These are phyloP conservation scores for Chloranthus sessilifolius DNA, from an alignment of 164 flowering plant genomes.

Conservation along the genomic window DNA sequence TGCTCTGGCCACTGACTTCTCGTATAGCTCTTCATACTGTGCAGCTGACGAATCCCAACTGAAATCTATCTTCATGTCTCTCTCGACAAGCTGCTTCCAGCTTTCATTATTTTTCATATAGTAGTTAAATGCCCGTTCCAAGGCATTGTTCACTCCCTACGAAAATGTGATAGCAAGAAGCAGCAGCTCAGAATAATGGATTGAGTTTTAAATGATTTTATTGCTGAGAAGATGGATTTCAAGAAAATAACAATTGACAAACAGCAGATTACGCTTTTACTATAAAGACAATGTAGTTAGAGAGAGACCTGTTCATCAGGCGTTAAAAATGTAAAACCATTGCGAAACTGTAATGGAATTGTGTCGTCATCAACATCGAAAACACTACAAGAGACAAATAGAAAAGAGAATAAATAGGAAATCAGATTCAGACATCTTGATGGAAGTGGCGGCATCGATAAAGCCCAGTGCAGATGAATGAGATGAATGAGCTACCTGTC, in stretches of 20 bases:
- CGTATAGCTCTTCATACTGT: conserved; percentile 75
- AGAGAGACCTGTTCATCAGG: conserved; percentile 74
- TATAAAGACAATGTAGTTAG: neutral
- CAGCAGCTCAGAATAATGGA: neutral
- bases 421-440: neutral
- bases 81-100: conserved; percentile 78
- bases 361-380: conserved; percentile 86
- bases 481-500: conserved; percentile 54
- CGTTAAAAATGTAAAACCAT: conserved; percentile 72
- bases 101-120: conserved; percentile 36
- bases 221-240: no score
- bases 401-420: neutral
- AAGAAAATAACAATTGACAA: no score
- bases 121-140: conserved; percentile 78
- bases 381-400: conserved; percentile 41
- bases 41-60: conserved; percentile 87
- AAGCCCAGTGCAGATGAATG: neutral
- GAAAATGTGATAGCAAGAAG: neutral
- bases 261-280: no score
- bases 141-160: conserved; percentile 69
- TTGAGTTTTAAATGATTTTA: no score
- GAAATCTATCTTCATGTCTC: conserved; percentile 79
- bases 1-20: conserved; percentile 71
- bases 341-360: conserved; percentile 61
- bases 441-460: conserved; percentile 3